A percentile compares a stretch with the other conserved stretches of the same genome.
Evolutionary conservation across 306 rosid genomes (phyloP).

Genomic region (Fragaria ananassa): DNA sequence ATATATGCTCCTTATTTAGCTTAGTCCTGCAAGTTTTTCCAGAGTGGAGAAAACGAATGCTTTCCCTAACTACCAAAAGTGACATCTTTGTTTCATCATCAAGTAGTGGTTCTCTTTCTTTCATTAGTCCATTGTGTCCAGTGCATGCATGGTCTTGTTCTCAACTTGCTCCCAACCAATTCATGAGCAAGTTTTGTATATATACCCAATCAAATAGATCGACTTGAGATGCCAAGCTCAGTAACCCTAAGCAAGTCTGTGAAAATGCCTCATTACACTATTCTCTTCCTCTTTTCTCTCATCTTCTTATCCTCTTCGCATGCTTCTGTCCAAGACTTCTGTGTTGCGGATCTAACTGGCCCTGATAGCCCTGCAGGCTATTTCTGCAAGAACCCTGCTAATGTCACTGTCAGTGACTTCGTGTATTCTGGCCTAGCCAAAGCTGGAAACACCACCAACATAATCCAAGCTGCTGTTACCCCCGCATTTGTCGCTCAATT

Average conservation of each 20-base stretch:
- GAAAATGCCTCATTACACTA: slow-evolving; percentile 38
- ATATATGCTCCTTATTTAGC: background rate
- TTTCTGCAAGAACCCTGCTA: slow-evolving; percentile 37
- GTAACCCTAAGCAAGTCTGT: background rate
- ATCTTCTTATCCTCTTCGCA: slow-evolving; percentile 48
- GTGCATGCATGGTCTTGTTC: background rate
- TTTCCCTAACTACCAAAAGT: background rate
- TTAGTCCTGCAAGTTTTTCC: slow-evolving; percentile 2
- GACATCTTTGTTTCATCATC: slow-evolving; percentile 9
- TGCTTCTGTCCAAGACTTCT: slow-evolving; percentile 57
- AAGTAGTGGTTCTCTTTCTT: slow-evolving; percentile 24
- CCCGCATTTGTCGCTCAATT: slow-evolving; percentile 76
- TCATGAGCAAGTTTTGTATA: background rate
- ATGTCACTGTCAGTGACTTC: slow-evolving; percentile 58
- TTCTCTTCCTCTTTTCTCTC: slow-evolving; percentile 43
- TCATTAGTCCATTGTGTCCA: slow-evolving; percentile 26
- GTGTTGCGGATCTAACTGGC: slow-evolving; percentile 64
- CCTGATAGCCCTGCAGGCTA: slow-evolving; percentile 62
- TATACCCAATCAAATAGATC: slow-evolving; percentile 1
- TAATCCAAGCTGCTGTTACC: slow-evolving; percentile 69
- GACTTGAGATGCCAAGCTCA: background rate
- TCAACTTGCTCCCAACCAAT: slow-evolving; percentile 31
- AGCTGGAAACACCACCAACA: slow-evolving; percentile 52
- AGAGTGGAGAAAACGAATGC: background rate
- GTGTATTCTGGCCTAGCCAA: slow-evolving; percentile 38